Base-by-base conservation (phyloP, 108 stramenopile species). In the Cyclostephanos tholiformis region DNA sequence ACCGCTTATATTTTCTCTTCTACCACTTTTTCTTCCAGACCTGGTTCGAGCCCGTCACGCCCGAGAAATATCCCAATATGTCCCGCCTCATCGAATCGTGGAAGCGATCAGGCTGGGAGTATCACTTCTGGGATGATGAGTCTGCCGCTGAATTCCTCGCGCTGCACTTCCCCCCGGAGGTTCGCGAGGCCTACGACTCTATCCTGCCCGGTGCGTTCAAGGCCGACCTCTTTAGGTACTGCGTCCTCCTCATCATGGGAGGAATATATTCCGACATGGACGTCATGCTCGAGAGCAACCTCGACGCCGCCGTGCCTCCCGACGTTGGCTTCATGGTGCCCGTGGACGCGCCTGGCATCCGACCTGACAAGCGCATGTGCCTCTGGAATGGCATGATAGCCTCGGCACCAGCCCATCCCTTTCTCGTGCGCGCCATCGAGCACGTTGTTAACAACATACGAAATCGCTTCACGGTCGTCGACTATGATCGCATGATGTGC, bases 351-450 rank as follows among this genome's bases (percentile, higher is more conserved):
- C 86, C 86, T 5, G 88, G 88, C 23, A 77, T 20, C 44, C 74
- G 78, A 39, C 71, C 76, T 6, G 78, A 71, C 60, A 74, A 65
- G 20, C 66, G 80, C 20, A 84, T 81, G 63, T 84, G 84, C 61
- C 79, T 89, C 25, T 89, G 88, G 88, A 89, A 89, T 71, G 88
- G 88, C 0, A 78, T 87, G 11, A 72, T 89, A 60, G 88, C 88
- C 1, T 63, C 78, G 4, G 85, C 88, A 17, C 88, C 88, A 0
- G 88, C 82, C 2, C 88, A 89, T 64, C 86, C 88, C 4, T 85
- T 79, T 56, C 61, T 87, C 61, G 83, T 74, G 0, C 72, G 75
- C 6, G 70, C 76, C 17, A 77, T 89, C 29, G 67, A 89, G 55
- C 74, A 74, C 46, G 88, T 89, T 11, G 88, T 89, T 17, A 89